Evolutionary conservation across 306 rosid species (phyloP).

Genomic region (Herpetospermum pedunculosum): DNA sequence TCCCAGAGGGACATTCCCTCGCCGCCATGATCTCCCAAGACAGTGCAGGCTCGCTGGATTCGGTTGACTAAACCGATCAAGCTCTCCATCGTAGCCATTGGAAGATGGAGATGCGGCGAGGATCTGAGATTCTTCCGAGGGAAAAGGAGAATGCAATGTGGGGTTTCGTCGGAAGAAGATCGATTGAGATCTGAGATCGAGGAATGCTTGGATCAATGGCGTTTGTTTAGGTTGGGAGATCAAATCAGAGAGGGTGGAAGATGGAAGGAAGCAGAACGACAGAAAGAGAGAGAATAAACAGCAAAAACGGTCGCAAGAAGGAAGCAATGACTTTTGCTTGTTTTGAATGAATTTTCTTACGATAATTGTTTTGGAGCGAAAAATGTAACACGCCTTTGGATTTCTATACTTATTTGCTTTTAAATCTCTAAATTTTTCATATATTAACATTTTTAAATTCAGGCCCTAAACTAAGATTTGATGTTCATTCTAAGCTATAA

Average conservation of each 20-base stretch:
- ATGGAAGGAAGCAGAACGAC: neutral
- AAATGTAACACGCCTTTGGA: neutral
- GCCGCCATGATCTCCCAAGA: constrained; percentile 90
- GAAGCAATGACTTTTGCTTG: neutral
- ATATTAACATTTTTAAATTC: too few species aligned
- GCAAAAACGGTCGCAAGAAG: constrained; percentile 1
- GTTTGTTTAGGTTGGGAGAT: constrained; percentile 29
- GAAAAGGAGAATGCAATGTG: neutral
- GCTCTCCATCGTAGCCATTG: constrained; percentile 98
- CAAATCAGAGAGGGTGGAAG: constrained; percentile 14
- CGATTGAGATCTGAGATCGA: constrained; percentile 11
- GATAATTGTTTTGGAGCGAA: neutral
- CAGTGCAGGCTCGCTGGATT: constrained; percentile 96
- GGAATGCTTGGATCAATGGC: constrained; percentile 6
- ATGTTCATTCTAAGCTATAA: too few species aligned
- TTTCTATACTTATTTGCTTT: too few species aligned
- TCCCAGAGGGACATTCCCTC: constrained; percentile 99
- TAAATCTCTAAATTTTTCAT: too few species aligned
- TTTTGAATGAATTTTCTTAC: neutral
- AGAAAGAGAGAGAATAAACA: constrained; percentile 4
- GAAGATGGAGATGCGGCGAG: constrained; percentile 11
- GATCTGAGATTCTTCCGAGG: neutral
- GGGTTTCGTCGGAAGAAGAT: constrained; percentile 12
- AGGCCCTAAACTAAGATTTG: neutral
- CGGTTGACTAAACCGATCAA: constrained; percentile 94